Evolutionary conservation across 352 stramenopile species (phyloP).

Genomic region (Globisporangium splendens): DNA sequence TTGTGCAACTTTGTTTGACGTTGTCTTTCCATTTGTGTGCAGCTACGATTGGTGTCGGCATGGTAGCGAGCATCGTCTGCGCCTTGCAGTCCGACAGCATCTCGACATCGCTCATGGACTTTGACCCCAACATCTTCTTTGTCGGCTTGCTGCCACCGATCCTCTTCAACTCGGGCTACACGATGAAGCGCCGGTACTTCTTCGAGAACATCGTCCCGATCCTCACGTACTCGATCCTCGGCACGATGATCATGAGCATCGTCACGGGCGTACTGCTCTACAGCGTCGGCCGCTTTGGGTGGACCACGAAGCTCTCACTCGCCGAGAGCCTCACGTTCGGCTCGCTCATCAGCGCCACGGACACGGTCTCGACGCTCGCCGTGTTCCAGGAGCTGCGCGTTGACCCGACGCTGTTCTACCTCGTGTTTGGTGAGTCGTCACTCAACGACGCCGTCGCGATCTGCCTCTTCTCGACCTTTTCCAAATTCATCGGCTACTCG

Average conservation of each 20-base stretch:
- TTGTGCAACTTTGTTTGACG: conserved; percentile 1
- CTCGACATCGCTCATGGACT: conserved; percentile 75
- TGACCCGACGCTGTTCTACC: conserved; percentile 92
- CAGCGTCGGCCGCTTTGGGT: conserved; percentile 52
- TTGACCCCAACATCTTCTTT: conserved; percentile 93
- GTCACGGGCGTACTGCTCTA: conserved; percentile 80
- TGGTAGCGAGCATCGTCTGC: conserved; percentile 54
- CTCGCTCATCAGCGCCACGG: conserved; percentile 90
- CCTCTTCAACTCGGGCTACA: conserved; percentile 94
- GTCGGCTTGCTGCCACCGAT: conserved; percentile 91
- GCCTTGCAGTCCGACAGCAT: conserved; percentile 66
- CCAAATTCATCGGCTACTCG: conserved; percentile 89
- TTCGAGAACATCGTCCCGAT: conserved; percentile 91
- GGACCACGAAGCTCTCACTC: conserved; percentile 76
- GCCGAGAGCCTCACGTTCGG: conserved; percentile 90
- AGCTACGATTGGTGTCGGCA: conserved; percentile 61
- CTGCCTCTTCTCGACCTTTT: conserved; percentile 91
- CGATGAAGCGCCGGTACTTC: conserved; percentile 90
- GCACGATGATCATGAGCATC: conserved; percentile 89
- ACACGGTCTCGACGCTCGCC: conserved; percentile 91
- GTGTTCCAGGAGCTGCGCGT: conserved; percentile 90
- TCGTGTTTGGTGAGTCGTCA: conserved; percentile 94
- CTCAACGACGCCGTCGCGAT: conserved; percentile 94
- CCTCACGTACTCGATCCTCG: conserved; percentile 86
- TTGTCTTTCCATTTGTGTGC: background rate